These are phyloP conservation scores for Cercospora sp. DNA, from an alignment of 2,329 filamentous ascomycete species.

Conservation along the genomic window DNA sequence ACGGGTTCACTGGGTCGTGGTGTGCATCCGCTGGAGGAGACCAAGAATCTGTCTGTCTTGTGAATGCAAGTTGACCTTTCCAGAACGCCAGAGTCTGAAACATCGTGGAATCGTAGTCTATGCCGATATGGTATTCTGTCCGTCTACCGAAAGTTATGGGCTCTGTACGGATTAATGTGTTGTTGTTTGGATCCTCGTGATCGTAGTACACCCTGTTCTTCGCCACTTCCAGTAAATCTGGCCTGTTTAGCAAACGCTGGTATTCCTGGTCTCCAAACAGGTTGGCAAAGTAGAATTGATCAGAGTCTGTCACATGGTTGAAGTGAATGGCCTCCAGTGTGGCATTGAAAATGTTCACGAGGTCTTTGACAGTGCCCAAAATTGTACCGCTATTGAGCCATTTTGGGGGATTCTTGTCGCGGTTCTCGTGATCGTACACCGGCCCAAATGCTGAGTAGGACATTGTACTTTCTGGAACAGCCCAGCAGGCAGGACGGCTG, in stretches of 20 bases:
- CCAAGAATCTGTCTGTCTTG: slow-evolving; percentile 40
- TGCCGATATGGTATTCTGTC: slow-evolving; percentile 28
- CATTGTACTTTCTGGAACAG: slow-evolving; percentile 32
- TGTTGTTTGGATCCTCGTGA: slow-evolving; percentile 40
- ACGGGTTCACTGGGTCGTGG: slow-evolving; percentile 19
- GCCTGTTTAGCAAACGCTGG: slow-evolving; percentile 14
- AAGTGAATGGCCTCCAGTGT: slow-evolving; percentile 42
- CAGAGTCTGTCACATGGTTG: slow-evolving; percentile 33
- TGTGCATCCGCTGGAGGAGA: slow-evolving; percentile 8
- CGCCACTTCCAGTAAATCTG: slow-evolving; percentile 28
- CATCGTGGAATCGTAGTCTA: slow-evolving; percentile 28
- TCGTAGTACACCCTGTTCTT: slow-evolving; percentile 40
- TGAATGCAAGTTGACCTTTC: slow-evolving; percentile 37
- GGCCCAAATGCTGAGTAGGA: slow-evolving; percentile 48
- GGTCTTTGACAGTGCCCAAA: slow-evolving; percentile 42
- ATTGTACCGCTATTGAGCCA: slow-evolving; percentile 52
- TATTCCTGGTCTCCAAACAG: slow-evolving; percentile 58
- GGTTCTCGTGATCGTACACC: slow-evolving; percentile 44
- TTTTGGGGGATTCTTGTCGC: slow-evolving; percentile 46
- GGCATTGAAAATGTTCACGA: slow-evolving; percentile 45
- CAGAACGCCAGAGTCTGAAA: slow-evolving; percentile 36
- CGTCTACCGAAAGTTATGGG: slow-evolving; percentile 31
- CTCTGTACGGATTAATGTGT: slow-evolving; percentile 35
- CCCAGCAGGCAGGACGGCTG: slow-evolving; percentile 37
- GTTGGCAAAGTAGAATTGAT: slow-evolving; percentile 52